Evolutionary conservation across 495 filamentous ascomycete genomes (phyloP).

Genomic region (Podospora anserina): DNA sequence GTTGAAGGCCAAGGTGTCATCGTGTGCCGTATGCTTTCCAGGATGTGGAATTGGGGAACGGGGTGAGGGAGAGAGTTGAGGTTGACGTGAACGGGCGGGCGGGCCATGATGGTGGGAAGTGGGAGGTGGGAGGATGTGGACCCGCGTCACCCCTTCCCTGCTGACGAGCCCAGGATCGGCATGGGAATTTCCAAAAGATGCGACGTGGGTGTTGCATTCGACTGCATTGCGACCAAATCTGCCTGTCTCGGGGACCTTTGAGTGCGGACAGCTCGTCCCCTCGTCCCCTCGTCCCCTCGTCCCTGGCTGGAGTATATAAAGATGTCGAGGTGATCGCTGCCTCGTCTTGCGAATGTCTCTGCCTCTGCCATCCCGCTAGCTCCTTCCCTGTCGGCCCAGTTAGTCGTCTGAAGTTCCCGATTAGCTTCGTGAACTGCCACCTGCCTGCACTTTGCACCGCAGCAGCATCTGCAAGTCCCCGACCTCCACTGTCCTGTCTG

Average conservation of each 20-base stretch:
- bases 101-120: background rate
- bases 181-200: constrained; percentile 20
- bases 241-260: constrained; percentile 10
- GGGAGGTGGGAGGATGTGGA: background rate
- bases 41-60: background rate
- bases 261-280: background rate
- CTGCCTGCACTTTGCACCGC: background rate
- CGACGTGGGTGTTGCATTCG: constrained; percentile 10
- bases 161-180: constrained; percentile 17
- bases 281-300: background rate
- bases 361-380: background rate
- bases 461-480: background rate
- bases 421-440: background rate
- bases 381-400: constrained; percentile 2
- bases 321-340: constrained; percentile 12
- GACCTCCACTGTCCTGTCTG: background rate
- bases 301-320: constrained; percentile 17
- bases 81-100: constrained; percentile 9
- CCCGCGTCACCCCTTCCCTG: background rate
- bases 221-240: constrained; percentile 12
- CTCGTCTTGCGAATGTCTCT: background rate
- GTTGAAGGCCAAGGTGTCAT: background rate
- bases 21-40: background rate
- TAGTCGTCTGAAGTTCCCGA: background rate
- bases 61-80: background rate